Conservation (phyloP, 352 stramenopile species). For the Aphanomyces stellatus region DNA sequence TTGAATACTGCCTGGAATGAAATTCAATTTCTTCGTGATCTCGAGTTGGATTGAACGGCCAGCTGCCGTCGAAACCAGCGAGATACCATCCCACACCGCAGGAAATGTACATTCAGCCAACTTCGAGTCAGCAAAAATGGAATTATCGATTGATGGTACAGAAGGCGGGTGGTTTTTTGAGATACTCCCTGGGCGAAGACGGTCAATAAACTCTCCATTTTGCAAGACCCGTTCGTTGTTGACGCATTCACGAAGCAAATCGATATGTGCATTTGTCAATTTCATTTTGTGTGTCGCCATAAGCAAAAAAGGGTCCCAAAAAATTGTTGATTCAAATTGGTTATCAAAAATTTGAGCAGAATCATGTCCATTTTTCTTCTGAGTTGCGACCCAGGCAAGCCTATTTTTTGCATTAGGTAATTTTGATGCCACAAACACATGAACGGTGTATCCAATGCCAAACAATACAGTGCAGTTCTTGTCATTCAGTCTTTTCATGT, state of each 20-base stretch:
- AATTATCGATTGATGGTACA: too few relatives aligned
- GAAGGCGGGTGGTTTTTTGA: too few relatives aligned
- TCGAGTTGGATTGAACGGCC: background rate
- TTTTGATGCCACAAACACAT: conserved; percentile 24
- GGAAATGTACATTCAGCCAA: background rate
- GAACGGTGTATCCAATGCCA: conserved; percentile 29
- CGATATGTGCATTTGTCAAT: background rate
- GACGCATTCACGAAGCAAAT: background rate
- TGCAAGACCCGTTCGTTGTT: background rate
- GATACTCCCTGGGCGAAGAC: background rate
- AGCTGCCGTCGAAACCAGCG: background rate
- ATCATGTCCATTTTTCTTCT: conserved; percentile 41
- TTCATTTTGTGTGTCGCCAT: background rate
- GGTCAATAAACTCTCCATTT: background rate
- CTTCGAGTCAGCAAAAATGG: too few relatives aligned
- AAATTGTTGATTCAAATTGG: background rate
- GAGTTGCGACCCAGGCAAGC: conserved; percentile 30
- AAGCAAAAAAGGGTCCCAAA: background rate
- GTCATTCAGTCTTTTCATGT: background rate
- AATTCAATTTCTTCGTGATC: background rate
- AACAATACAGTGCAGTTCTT: conserved; percentile 26
- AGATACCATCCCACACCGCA: background rate
- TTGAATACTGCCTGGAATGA: background rate
- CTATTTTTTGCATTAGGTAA: conserved; percentile 24
- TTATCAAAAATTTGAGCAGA: background rate